Evolutionary conservation across 2,329 filamentous ascomycete species (phyloP), one percentile per base, ranked within the genome.

Genomic region (Amesomyces nigricolor): DNA sequence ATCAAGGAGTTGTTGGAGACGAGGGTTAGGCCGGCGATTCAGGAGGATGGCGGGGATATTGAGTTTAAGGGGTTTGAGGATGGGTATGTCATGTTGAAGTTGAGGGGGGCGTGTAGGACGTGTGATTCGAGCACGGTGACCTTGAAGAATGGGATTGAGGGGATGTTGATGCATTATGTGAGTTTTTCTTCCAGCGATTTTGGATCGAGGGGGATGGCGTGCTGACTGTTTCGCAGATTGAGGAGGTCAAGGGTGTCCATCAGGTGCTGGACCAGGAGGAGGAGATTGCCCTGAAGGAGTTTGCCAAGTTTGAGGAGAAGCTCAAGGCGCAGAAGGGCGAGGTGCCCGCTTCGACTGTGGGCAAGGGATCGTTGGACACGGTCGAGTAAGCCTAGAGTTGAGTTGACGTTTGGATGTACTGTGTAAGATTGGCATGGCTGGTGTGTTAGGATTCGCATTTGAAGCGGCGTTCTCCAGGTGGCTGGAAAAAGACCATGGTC

Each of bases 1-100:
- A 97, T 99, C 74, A 96, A 97, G 75, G 94, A 99, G 74, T 76
- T 99, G 32, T 78, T 99, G 37, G 94, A 99, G 73, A 99, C 94
- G 26, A 81, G 94, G 59, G 96, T 99, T 67, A 81, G 94, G 43
- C 94, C 94, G 0, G 89, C 92, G 1, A 99, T 99, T 60, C 94
- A 97, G 71, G 94, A 97, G 70, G 94, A 99, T 64, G 94, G 94
- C 47, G 94, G 94, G 45, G 94, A 99, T 70, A 97, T 99, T 66
- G 94, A 99, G 71, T 95, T 92, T 70, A 79, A 89, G 16, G 92
- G 92, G 1, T 97, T 97, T 66, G 81, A 91, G 63, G 81, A 90
- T 64, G 94, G 94, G 0, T 81, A 87, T 60, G 94, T 96, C n/a
- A 70, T 83, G 64, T 70, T 96, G 66, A 96, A 96, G 78, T 73